A percentile compares a stretch with the other conserved stretches of the same genome.
phyloP scores from a whole-genome alignment of 768 basidiomycete species.

The Tulasnella sp. region DNA sequence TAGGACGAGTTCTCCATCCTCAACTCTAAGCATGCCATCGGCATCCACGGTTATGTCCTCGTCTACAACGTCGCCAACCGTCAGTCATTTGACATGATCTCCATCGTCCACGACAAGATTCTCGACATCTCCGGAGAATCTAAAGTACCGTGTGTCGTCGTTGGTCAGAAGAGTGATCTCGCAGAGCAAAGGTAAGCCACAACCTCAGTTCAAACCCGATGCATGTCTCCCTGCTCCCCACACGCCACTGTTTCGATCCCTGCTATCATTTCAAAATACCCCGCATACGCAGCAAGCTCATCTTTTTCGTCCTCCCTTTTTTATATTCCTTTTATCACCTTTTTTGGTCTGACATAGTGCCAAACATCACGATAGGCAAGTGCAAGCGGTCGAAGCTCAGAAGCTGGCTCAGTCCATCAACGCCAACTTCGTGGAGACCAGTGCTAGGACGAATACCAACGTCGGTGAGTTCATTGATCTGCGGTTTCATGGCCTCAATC shows the following conservation, averaged over 20 bases:
- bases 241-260: neutral
- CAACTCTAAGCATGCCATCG: conserved; percentile 87
- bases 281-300: conserved; percentile 1
- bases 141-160: conserved; percentile 86
- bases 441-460: conserved; percentile 77
- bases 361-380: conserved; percentile 48
- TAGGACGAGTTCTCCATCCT: conserved; percentile 96
- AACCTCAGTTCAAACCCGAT: conserved; percentile 15
- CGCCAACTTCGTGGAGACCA: conserved; percentile 80
- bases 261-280: neutral
- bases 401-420: conserved; percentile 59
- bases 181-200: conserved; percentile 46
- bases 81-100: conserved; percentile 90
- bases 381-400: conserved; percentile 61
- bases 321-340: conserved; percentile 17
- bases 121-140: conserved; percentile 73
- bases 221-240: neutral
- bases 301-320: conserved; percentile 7
- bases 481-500: neutral
- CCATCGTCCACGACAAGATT: conserved; percentile 89
- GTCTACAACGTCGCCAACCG: conserved; percentile 89
- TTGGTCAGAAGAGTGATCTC: conserved; percentile 87
- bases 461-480: conserved; percentile 52
- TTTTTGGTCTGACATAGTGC: conserved; percentile 26
- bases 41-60: conserved; percentile 93